Evolutionary conservation across 2,329 filamentous ascomycete genomes (phyloP).

Genomic region (Penicillium expansum): DNA sequence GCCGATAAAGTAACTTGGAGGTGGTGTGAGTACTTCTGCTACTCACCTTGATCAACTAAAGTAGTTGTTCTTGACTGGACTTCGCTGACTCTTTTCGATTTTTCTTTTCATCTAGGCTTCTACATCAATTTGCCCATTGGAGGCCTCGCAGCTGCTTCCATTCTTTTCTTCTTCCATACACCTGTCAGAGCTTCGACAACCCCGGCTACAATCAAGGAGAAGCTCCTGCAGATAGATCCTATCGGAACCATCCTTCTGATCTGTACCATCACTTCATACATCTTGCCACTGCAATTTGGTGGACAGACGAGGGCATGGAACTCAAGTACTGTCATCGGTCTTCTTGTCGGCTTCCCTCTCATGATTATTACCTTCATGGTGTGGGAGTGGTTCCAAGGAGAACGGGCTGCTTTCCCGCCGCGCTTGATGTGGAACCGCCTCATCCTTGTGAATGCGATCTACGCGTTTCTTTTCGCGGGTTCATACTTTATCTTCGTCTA

Average conservation of each 20-base stretch:
- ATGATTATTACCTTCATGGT: constrained; percentile 36
- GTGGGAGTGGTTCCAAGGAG: constrained; percentile 38
- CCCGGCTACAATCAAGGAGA: constrained; percentile 26
- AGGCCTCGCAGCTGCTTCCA: neutral
- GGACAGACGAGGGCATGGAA: constrained; percentile 40
- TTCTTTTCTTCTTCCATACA: constrained; percentile 3
- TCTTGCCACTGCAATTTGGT: constrained; percentile 42
- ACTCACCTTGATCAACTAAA: neutral
- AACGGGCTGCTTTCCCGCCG: constrained; percentile 41
- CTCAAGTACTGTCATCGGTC: constrained; percentile 44
- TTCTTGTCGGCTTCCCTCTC: constrained; percentile 45
- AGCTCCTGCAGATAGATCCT: constrained; percentile 47
- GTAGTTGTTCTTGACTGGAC: neutral
- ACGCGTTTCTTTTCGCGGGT: constrained; percentile 36
- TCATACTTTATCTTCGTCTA: constrained; percentile 42
- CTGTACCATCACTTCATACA: constrained; percentile 15
- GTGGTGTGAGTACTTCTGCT: neutral
- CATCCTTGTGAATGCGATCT: constrained; percentile 4
- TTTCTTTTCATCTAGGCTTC: neutral
- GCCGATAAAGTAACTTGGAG: neutral
- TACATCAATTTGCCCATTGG: constrained; percentile 1
- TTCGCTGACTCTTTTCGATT: neutral
- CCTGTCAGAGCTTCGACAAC: constrained; percentile 6
- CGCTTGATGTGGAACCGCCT: constrained; percentile 40
- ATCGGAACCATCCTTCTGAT: constrained; percentile 44